A percentile compares a stretch with the other conserved stretches of the same genome.
phyloP scores from a whole-genome alignment of 345 rosid genomes.

The Trapa incisa region DNA sequence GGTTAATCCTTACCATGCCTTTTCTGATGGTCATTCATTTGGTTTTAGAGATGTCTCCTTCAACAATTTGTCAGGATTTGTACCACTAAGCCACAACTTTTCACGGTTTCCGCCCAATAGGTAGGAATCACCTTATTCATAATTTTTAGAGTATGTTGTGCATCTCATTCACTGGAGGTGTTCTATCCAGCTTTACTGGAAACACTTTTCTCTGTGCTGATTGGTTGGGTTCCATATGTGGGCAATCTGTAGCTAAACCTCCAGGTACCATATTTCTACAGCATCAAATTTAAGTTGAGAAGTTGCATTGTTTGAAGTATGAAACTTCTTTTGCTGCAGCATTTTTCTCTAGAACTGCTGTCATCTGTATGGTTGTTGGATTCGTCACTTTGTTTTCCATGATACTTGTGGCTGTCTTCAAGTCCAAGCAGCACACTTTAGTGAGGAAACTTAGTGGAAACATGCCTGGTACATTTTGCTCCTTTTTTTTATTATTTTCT shows the following conservation, averaged over 20 bases:
- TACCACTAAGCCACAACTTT: slow-evolving; percentile 55
- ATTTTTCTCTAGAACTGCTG: slow-evolving; percentile 46
- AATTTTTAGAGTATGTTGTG: not conserved
- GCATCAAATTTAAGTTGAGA: not conserved
- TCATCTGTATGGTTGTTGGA: slow-evolving; percentile 54
- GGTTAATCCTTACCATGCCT: not conserved
- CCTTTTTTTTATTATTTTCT: not conserved
- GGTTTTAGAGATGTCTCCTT: slow-evolving; percentile 59
- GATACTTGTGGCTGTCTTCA: slow-evolving; percentile 41
- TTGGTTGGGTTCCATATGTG: slow-evolving; percentile 76
- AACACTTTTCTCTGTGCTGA: slow-evolving; percentile 73
- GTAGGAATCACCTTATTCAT: slow-evolving; percentile 16
- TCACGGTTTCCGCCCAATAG: slow-evolving; percentile 54
- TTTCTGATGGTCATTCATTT: not conserved
- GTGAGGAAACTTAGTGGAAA: slow-evolving; percentile 17
- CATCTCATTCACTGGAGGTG: not conserved
- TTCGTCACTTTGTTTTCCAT: slow-evolving; percentile 32
- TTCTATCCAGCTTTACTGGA: slow-evolving; percentile 47
- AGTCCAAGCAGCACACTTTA: slow-evolving; percentile 40
- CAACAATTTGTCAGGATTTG: slow-evolving; percentile 71
- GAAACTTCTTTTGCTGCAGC: slow-evolving; percentile 11
- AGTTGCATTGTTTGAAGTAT: not conserved
- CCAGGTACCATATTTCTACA: slow-evolving; percentile 29
- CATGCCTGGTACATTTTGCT: slow-evolving; percentile 24
- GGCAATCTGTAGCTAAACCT: slow-evolving; percentile 32